Evolutionary conservation across 169 alveolate species (phyloP).

Genomic region (Gregarina niphandrodes): DNA sequence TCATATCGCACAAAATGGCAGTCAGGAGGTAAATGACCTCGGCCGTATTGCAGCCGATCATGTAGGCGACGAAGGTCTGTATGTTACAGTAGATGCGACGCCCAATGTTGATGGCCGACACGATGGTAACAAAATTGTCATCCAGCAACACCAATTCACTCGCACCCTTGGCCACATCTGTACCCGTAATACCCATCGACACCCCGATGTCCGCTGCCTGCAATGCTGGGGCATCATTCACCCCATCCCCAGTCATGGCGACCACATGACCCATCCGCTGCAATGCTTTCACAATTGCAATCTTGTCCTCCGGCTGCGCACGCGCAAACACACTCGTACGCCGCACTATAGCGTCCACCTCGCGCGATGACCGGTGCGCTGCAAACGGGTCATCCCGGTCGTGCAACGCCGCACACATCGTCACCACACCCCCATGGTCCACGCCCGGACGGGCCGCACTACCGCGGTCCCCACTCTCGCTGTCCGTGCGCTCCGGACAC

Average conservation of each 20-base stretch:
- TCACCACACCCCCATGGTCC: too few species aligned
- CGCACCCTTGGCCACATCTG: constrained; percentile 12
- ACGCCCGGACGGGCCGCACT: too few species aligned
- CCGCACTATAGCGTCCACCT: too few species aligned
- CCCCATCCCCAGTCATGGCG: constrained; percentile 22
- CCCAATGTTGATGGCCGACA: constrained; percentile 61
- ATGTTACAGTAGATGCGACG: constrained; percentile 65
- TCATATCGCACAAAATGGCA: constrained; percentile 46
- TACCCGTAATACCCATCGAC: constrained; percentile 29
- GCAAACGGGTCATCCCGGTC: too few species aligned
- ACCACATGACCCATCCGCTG: constrained; percentile 47
- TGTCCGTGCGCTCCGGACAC: too few species aligned
- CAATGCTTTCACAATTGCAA: constrained; percentile 54
- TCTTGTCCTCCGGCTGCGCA: constrained; percentile 67
- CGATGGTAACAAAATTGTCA: constrained; percentile 38
- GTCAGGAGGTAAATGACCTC: constrained; percentile 51
- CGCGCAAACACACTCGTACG: constrained; percentile 50
- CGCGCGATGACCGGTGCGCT: too few species aligned
- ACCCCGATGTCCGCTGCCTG: constrained; percentile 22
- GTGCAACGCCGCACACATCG: too few species aligned
- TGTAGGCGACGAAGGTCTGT: constrained; percentile 68
- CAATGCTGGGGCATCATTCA: constrained; percentile 21
- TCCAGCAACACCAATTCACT: constrained; percentile 10
- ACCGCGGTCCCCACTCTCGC: too few species aligned
- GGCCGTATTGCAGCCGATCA: constrained; percentile 67